Conservation (phyloP, 208 protist species). For the Phytomonas sp. region DNA sequence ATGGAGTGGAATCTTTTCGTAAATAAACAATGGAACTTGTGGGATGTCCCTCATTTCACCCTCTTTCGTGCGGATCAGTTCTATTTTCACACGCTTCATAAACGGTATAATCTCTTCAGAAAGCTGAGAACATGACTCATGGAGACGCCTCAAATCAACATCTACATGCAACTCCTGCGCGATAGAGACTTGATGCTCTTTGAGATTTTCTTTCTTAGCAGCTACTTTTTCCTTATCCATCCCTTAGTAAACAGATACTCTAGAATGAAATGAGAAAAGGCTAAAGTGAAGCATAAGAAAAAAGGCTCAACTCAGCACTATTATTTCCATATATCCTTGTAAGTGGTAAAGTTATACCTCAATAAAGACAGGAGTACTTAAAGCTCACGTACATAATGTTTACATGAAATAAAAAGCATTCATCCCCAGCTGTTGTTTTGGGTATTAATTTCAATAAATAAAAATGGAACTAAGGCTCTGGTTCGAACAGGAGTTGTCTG, state of each 20-base stretch:
- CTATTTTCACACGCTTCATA: conserved; percentile 53
- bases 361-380: background rate
- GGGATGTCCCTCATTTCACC: conserved; percentile 67
- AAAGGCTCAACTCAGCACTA: background rate
- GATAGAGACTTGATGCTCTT: conserved; percentile 39
- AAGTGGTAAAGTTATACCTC: background rate
- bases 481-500: conserved; percentile 55
- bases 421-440: background rate
- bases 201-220: conserved; percentile 23
- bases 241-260: background rate
- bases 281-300: conserved; percentile 3
- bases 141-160: conserved; percentile 52
- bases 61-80: conserved; percentile 70
- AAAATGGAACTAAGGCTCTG: background rate
- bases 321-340: background rate
- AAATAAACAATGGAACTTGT: conserved; percentile 64
- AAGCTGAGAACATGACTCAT: conserved; percentile 40
- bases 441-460: background rate
- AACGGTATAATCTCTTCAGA: conserved; percentile 55
- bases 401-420: conserved; percentile 1
- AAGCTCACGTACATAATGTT: background rate
- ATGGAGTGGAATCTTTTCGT: conserved; percentile 31
- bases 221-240: conserved; percentile 8
- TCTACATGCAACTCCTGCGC: conserved; percentile 72
- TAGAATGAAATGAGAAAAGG: background rate